These are phyloP conservation scores for Didymella pinodella DNA, from an alignment of 2,329 filamentous ascomycete species.

Conservation along the genomic window DNA sequence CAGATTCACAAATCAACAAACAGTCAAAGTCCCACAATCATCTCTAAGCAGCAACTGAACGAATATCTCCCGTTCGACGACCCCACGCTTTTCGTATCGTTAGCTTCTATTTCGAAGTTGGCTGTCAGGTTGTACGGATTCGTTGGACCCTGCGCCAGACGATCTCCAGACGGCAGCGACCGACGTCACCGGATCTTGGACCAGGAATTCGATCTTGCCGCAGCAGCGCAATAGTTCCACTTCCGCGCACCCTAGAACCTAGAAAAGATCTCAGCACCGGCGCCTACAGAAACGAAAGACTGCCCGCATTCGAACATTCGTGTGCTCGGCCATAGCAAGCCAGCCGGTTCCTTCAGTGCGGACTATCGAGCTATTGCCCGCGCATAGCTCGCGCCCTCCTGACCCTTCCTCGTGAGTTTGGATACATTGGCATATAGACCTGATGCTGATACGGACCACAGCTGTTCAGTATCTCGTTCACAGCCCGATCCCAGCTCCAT, in stretches of 20 bases:
- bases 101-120: not conserved
- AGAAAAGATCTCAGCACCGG: not conserved
- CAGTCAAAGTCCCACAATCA: not conserved
- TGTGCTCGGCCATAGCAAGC: constrained; percentile 29
- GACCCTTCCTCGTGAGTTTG: constrained; percentile 29
- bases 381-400: constrained; percentile 20
- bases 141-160: constrained; percentile 33
- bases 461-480: constrained; percentile 11
- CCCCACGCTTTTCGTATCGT: not conserved
- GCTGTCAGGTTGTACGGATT: constrained; percentile 20
- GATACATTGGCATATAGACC: not conserved
- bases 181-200: constrained; percentile 40
- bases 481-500: constrained; percentile 11
- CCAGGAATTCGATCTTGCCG: constrained; percentile 32
- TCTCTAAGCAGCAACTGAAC: not conserved
- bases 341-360: constrained; percentile 24
- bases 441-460: constrained; percentile 17
- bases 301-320: constrained; percentile 10
- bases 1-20: constrained; percentile 27
- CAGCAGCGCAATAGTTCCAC: constrained; percentile 20
- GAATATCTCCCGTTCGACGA: not conserved
- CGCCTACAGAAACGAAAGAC: not conserved
- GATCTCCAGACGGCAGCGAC: constrained; percentile 23
- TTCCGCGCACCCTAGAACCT: constrained; percentile 1
- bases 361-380: constrained; percentile 36